These are phyloP conservation scores for Nicotiana otophora DNA, from an alignment of 257 asterid genomes.

Conservation along the genomic window DNA sequence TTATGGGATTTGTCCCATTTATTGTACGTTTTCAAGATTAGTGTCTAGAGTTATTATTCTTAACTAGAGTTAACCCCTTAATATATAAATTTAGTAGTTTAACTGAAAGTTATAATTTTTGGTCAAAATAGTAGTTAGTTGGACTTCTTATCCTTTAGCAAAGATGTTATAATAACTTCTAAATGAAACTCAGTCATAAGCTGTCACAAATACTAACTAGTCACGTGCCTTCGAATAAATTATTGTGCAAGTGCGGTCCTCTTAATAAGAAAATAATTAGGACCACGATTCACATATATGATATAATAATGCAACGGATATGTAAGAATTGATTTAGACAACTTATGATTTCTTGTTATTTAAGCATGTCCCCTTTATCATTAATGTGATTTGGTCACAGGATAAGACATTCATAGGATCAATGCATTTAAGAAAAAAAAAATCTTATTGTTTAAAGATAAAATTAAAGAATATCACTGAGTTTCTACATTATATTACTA, in stretches of 20 bases:
- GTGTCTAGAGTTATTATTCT: too few species aligned
- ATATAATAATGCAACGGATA: neutral
- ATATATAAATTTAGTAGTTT: too few species aligned
- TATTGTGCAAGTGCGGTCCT: neutral
- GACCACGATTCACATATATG: slow-evolving; percentile 10
- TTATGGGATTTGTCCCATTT: too few species aligned
- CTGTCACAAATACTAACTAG: neutral
- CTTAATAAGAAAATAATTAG: neutral
- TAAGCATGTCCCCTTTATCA: slow-evolving; percentile 25
- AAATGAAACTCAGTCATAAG: neutral
- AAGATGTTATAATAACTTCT: neutral
- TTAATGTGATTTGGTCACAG: neutral
- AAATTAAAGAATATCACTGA: neutral
- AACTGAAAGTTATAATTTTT: too few species aligned
- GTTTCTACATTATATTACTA: too few species aligned
- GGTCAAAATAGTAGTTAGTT: neutral
- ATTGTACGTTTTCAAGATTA: too few species aligned
- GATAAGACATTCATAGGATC: neutral
- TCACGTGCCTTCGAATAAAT: slow-evolving; percentile 2
- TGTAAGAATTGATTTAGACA: neutral
- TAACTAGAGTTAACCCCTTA: too few species aligned
- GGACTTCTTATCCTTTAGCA: neutral
- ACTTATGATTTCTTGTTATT: slow-evolving; percentile 11
- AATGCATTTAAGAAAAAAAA: too few species aligned
- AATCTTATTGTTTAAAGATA: too few species aligned